phyloP scores from a whole-genome alignment of 371 early-diverging fungal genomes.

The Nematocida parisii region DNA sequence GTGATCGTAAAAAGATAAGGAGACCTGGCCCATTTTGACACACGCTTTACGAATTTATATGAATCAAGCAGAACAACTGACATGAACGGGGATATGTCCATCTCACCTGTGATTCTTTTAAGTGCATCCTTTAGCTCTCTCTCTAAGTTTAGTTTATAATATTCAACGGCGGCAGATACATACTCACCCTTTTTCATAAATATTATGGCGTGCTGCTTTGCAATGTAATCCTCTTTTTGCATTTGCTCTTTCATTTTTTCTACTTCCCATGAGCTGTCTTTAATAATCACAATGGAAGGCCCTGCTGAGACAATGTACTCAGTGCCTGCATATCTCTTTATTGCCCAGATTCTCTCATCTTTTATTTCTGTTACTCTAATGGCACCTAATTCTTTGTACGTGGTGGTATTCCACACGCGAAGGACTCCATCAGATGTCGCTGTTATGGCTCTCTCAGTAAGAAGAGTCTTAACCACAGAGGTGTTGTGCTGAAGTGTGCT shows the following conservation, averaged over 20 bases:
- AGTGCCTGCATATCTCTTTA: slow-evolving; percentile 9
- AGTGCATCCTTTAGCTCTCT: slow-evolving; percentile 20
- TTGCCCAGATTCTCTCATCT: slow-evolving; percentile 54
- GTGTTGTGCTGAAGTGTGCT: slow-evolving; percentile 45
- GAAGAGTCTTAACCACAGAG: slow-evolving; percentile 43
- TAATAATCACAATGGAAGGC: slow-evolving; percentile 21
- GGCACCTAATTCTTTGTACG: slow-evolving; percentile 47
- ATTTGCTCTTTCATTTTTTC: slow-evolving; percentile 47
- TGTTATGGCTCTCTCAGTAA: slow-evolving; percentile 32
- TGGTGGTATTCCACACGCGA: slow-evolving; percentile 29
- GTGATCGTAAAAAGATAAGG: slow-evolving; percentile 27
- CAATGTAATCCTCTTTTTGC: slow-evolving; percentile 22
- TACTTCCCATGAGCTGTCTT: slow-evolving; percentile 45
- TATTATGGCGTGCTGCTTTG: slow-evolving; percentile 12
- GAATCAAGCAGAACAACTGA: background rate
- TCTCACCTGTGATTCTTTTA: background rate
- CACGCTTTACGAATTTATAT: background rate
- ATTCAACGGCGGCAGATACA: slow-evolving; percentile 41
- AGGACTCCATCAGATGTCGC: slow-evolving; percentile 55
- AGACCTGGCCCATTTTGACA: slow-evolving; percentile 27
- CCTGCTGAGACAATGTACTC: slow-evolving; percentile 29
- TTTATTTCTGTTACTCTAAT: slow-evolving; percentile 19
- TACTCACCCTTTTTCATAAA: slow-evolving; percentile 1
- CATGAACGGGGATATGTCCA: slow-evolving; percentile 11
- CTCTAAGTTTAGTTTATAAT: slow-evolving; percentile 19